Conservation (phyloP, 176 grass and related monocot species). For the Echinochloa phyllopogon region DNA sequence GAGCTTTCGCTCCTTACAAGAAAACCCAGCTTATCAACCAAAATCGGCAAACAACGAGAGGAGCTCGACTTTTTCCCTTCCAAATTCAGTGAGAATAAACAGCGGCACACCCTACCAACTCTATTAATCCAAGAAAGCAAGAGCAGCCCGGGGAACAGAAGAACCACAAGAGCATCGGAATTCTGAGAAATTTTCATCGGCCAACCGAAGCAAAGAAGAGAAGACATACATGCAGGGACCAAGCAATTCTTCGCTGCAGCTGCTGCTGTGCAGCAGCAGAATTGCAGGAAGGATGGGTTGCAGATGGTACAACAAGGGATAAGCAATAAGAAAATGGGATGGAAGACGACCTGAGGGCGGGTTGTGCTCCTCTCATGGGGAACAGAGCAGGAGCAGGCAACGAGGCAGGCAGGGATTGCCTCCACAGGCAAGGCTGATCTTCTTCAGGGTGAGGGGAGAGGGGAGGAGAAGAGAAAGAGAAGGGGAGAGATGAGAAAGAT, state of each 20-base stretch:
- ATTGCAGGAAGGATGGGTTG: not conserved
- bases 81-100: constrained; percentile 26
- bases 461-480: not conserved
- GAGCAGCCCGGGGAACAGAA: constrained; percentile 14
- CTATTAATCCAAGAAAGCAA: not conserved
- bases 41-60: constrained; percentile 15
- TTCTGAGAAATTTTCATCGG: constrained; percentile 35
- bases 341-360: constrained; percentile 46
- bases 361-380: constrained; percentile 55
- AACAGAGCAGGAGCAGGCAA: constrained; percentile 31
- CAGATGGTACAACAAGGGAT: constrained; percentile 24
- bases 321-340: constrained; percentile 56
- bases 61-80: constrained; percentile 19
- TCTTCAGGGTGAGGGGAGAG: not conserved
- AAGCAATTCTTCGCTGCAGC: not conserved
- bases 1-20: constrained; percentile 26
- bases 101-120: not conserved
- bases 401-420: constrained; percentile 37
- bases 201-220: constrained; percentile 3
- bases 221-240: constrained; percentile 22
- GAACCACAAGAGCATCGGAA: constrained; percentile 24
- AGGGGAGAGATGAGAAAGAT: constrained; percentile 38
- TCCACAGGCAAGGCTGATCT: constrained; percentile 43
- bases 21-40: constrained; percentile 3
- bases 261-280: not conserved